Conservation (phyloP, 257 asterid species). For the Primulina tabacum region DNA sequence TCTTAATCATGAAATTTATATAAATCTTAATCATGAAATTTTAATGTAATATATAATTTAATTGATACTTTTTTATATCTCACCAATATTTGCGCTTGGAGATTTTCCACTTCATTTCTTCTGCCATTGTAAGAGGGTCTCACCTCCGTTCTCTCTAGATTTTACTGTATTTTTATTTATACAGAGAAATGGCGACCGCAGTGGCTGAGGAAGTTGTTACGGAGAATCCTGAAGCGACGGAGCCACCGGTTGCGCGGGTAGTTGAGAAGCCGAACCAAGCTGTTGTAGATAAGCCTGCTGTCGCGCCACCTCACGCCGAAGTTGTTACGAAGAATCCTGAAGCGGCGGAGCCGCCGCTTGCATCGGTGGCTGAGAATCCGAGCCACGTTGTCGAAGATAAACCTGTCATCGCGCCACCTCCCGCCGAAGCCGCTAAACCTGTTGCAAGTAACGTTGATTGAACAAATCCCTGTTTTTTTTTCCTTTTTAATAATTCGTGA, state of each 20-base stretch:
- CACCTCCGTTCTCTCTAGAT: slow-evolving; percentile 5
- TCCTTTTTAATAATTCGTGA: neutral
- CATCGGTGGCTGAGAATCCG: slow-evolving; percentile 17
- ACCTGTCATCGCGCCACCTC: neutral
- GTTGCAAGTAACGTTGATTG: neutral
- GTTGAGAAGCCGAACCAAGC: slow-evolving; percentile 31
- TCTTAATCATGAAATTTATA: too few species aligned
- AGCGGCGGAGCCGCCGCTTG: slow-evolving; percentile 37
- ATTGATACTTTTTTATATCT: too few species aligned
- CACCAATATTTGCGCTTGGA: too few species aligned
- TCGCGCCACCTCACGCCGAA: slow-evolving; percentile 29
- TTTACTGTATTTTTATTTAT: neutral
- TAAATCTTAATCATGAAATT: too few species aligned
- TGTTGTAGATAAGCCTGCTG: slow-evolving; percentile 41
- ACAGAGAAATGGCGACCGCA: slow-evolving; percentile 25
- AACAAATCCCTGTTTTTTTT: neutral
- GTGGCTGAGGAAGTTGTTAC: slow-evolving; percentile 13
- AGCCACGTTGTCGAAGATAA: neutral
- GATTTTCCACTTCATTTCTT: too few species aligned
- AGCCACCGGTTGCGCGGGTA: slow-evolving; percentile 45
- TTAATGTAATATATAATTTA: too few species aligned
- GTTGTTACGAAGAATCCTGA: slow-evolving; percentile 11
- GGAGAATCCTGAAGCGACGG: slow-evolving; percentile 25
- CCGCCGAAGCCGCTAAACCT: neutral
- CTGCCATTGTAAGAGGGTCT: neutral